Percentiles rank a stretch among this genome's conserved stretches.
Evolutionary conservation across 2,329 filamentous ascomycete genomes (phyloP).

Genomic region (Trichophyton schoenleinii): DNA sequence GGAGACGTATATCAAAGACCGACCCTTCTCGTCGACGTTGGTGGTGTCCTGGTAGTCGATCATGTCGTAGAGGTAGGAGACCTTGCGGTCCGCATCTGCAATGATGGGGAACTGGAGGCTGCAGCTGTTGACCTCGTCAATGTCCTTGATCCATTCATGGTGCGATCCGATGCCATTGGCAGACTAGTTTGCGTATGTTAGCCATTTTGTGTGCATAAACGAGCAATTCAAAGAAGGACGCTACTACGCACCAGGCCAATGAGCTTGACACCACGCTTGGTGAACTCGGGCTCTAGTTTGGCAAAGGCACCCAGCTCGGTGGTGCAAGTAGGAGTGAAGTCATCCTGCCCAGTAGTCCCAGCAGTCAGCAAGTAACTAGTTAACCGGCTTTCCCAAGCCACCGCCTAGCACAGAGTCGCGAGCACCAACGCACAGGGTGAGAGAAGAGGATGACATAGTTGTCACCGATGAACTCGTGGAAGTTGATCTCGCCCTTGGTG

Average conservation of each 20-base stretch:
- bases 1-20: conserved; percentile 7
- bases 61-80: conserved; percentile 70
- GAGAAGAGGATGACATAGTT: conserved; percentile 61
- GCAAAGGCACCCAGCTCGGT: conserved; percentile 90
- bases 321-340: conserved; percentile 92
- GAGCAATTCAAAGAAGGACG: too few relatives aligned
- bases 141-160: conserved; percentile 82
- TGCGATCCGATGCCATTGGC: conserved; percentile 79
- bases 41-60: conserved; percentile 69
- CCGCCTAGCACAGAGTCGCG: not conserved
- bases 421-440: conserved; percentile 40
- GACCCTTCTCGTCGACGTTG: conserved; percentile 65
- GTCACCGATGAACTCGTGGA: conserved; percentile 60
- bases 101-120: conserved; percentile 67
- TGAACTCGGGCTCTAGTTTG: conserved; percentile 77
- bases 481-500: conserved; percentile 54
- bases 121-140: conserved; percentile 62
- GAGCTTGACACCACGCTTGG: conserved; percentile 76
- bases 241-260: conserved; percentile 53
- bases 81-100: conserved; percentile 65
- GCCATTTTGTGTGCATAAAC: not conserved
- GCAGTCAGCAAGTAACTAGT: conserved; percentile 1
- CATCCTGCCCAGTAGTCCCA: conserved; percentile 28
- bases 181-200: conserved; percentile 22
- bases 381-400: conserved; percentile 3